Conservation (phyloP, 2,329 filamentous ascomycete species). For the Epichloe hybrida region DNA sequence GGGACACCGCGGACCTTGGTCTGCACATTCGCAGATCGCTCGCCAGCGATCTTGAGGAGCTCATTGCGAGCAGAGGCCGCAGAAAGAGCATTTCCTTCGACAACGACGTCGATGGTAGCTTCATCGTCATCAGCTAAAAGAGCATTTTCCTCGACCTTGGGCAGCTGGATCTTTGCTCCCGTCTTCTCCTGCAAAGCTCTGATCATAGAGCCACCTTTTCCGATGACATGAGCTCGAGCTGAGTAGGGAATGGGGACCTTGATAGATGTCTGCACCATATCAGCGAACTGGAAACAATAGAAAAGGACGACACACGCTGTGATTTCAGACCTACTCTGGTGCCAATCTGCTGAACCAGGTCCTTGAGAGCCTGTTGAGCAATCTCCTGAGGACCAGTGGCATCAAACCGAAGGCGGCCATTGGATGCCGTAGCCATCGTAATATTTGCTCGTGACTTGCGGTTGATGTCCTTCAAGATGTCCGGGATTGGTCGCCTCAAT, state of each 20-base stretch:
- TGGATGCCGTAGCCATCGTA: conserved; percentile 59
- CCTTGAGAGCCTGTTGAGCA: conserved; percentile 77
- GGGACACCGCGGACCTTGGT: conserved; percentile 74
- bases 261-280: conserved; percentile 32
- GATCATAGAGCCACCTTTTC: conserved; percentile 78
- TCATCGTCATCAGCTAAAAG: conserved; percentile 61
- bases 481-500: conserved; percentile 66
- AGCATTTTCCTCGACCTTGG: conserved; percentile 56
- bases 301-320: not conserved
- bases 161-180: conserved; percentile 80
- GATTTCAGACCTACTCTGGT: conserved; percentile 51
- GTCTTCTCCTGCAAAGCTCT: conserved; percentile 82
- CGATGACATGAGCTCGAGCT: conserved; percentile 80
- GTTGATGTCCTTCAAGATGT: conserved; percentile 85
- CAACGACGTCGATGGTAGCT: conserved; percentile 66
- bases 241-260: conserved; percentile 73
- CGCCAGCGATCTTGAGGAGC: conserved; percentile 77
- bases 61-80: conserved; percentile 71
- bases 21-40: conserved; percentile 70
- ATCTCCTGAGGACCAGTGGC: conserved; percentile 72
- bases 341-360: conserved; percentile 78
- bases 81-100: conserved; percentile 85
- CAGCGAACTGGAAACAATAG: not conserved
- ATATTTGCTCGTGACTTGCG: conserved; percentile 80
- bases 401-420: conserved; percentile 66